Base-by-base conservation (phyloP, 768 basidiomycete genomes). In the Phlebiopsis gigantea region DNA sequence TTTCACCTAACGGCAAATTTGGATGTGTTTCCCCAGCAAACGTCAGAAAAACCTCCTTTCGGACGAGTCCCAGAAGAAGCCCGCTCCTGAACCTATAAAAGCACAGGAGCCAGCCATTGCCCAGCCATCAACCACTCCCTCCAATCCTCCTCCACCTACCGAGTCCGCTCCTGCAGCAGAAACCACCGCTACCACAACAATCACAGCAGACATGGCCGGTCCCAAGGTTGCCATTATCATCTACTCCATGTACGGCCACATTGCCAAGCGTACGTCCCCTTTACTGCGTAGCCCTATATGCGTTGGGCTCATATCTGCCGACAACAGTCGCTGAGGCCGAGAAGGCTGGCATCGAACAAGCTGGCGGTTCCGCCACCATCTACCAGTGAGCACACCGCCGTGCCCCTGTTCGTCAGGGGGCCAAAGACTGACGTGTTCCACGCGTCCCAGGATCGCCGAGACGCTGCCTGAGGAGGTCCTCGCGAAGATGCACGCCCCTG, bases 241-340 rank as follows among this genome's bases (percentile, higher is more conserved):
- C 70, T 90, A 90, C 72, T 71, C 84, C 19, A 69, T 88, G 74
- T 88, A 85, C 67, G 86, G 85, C 61, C 90, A 91, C 68, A 80
- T 90, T 68, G 79, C 76, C 57, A 79, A 80, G 64, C 43, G 89
- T 90, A 64, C 48, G 83, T 75, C 25, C 31, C 15, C 17, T 26
- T 19, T 46, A 15, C 44, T 21, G 48, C 44, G 41, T 56, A 5
- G 9, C 5, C 19, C 24, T 15, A 19, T 17, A 22, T 22, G 21
- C 22, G 30, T 53, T 50, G 29, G 41, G 21, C 24, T 53, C 56
- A 55, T 39, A 51, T 47, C 1, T 57, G 14, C 17, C 6, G 34
- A 10, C 17, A 12, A 17, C 64, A 90, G 88, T 90, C 66, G 87
- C 88, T 10, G 79, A 81, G 61, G 67, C 75, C 39, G 72, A 73